Evolutionary conservation across 164 flowering plant species (phyloP), one percentile per base, ranked within the genome.

Genomic region (Litsea cubeba): DNA sequence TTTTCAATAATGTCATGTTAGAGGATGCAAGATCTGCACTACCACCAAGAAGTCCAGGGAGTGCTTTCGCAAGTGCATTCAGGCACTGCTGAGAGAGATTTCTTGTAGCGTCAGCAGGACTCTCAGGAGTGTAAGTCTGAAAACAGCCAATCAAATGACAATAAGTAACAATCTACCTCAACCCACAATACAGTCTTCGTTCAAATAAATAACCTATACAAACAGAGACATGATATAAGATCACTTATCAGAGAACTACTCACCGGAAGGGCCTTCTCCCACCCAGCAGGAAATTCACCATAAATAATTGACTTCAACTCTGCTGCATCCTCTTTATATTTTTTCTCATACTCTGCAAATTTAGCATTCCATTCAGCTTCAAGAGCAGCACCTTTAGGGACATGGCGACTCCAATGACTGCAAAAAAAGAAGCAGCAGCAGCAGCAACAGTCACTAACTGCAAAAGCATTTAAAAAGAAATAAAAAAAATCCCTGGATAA

Each of bases 1-100:
- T 87, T 76, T 95, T 95, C 76, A 93, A 73, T 74, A 93, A 81
- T 62, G 98, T 93, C 98, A 93, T 94, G 90, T 95, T 95, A 79
- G 99, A 95, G 75, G 97, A 92, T 65, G 99, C 98, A 75, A 95
- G 97, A 79, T 95, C 99, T 10, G 99, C 99, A 83, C 98, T 93
- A 25, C 99, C 99, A 82, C 99, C 99, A 57, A 95, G 79, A 50
- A 95, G 83, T 51, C 98, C 98, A 28, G 99, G 99, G 26, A 95
- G 86, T 68, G 86, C 93, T 57, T 80, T 83, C 12, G 93, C 97
- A 73, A 95, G 95, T 26, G 98, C 99, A 81, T 95, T 95, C 15
- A 95, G 92, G 75, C 80, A 76, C 74, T 69, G 74, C 54, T 93
- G 98, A 72, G 99, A 95, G 3, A 92, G 87, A 81, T 90, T 93